Evolutionary conservation across 768 basidiomycete species (phyloP), one percentile per base, ranked within the genome.

Genomic region (Leucocoprinus sp.): DNA sequence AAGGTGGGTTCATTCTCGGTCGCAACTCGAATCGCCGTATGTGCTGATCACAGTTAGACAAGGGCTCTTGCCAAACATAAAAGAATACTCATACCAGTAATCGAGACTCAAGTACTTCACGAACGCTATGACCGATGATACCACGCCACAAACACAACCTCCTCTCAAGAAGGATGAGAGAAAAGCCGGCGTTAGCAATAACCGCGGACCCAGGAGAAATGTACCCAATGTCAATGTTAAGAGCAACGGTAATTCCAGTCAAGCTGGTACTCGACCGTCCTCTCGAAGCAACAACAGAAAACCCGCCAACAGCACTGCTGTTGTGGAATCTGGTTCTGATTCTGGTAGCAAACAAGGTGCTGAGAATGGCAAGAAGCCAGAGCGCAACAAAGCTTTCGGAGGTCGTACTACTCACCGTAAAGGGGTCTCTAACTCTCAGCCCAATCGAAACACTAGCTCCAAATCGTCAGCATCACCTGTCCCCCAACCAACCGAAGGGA

Each of bases 81-180:
- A 70, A 69, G 72, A 53, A 47, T 24, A 22, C 12, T 34, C 22
- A 35, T 15, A 22, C 12, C 22, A 24, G 54, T 55, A 63, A 62
- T 74, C 68, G 65, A 63, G 58, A 55, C 66, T 60, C 53, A 58
- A 60, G 60, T 66, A 66, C 72, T 61, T 79, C 73, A 89, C 81
- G 83, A 85, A 78, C 82, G 78, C 81, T 66, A 90, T 90, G 87
- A 85, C 83, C 64, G 87, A 90, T 74, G 80, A 86, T 72, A 68
- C 72, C 60, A 72, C 71, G 64, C 70, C 75, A 59, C 78, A 75
- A 65, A 62, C 70, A 52, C 74, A 73, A 59, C 65, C 68, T 45
- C 60, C 67, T n/a, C 26, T 11, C 50, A 84, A 74, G 74, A 84
- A 75, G 69, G 85, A 88, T 59, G 84, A 85, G 63, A 86, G 75